Evolutionary conservation across 2,329 filamentous ascomycete species (phyloP), one percentile per base, ranked within the genome.

Genomic region (Rosellinia necatrix): DNA sequence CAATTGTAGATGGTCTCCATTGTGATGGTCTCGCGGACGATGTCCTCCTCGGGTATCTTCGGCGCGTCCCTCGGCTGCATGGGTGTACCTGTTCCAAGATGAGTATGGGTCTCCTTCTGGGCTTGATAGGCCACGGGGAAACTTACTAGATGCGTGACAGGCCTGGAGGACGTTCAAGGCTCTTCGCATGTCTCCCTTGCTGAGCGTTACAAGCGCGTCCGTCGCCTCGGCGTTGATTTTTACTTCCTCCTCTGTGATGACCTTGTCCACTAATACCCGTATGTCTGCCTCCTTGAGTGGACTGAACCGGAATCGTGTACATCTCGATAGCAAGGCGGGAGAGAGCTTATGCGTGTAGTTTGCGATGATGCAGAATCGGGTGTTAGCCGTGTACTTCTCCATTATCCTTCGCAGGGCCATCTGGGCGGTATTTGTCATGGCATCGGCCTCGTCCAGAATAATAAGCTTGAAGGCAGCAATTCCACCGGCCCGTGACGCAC

Each of bases 341-440:
- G 91, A 96, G 34, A 99, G 85, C 75, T 99, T 99, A 78, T 99
- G 94, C 25, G 94, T 94, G 75, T 99, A 99, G 76, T 99, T 99
- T 66, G 94, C 94, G 66, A 99, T 97, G 70, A 99, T 91, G 77
- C 93, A 97, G 77, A 99, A 99, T 49, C 94, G 83, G 2, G 94
- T 97, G 76, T 99, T 99, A 58, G 90, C 90, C 0, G 94, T 99
- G 77, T 99, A 99, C 76, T 96, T 96, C 72, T 99, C 94, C 94
- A 99, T 99, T 70, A 99, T 97, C 43, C 94, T 82, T 60, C 94
- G 85, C 52, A 99, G 79, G 0, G 94, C 94, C 93, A 99, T 99
- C 75, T 99, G 94, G 5, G 94, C 94, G 0, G 93, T 96, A 50
- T 91, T 89, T n/a, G 94, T 99, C 94, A 99, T 99, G 50, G 94